Evolutionary conservation across 345 rosid genomes (phyloP).

Genomic region (Pistacia vera): DNA sequence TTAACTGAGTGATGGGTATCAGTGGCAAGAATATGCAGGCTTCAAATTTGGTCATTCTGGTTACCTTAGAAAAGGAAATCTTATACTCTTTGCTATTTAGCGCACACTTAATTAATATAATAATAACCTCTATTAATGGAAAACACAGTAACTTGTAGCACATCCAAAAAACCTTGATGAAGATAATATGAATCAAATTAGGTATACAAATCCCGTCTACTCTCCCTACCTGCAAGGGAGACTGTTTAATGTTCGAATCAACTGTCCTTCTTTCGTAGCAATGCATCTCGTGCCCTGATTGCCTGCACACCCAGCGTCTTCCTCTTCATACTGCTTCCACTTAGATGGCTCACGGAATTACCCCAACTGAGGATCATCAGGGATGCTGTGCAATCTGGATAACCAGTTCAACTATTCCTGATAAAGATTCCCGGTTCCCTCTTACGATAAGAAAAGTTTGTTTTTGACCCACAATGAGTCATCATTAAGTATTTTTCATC

Average conservation of each 20-base stretch:
- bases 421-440: constrained; percentile 47
- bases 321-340: constrained; percentile 41
- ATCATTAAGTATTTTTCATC: constrained; percentile 9
- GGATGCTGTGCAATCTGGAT: constrained; percentile 49
- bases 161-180: not conserved
- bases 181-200: not conserved
- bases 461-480: constrained; percentile 20
- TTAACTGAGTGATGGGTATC: not conserved
- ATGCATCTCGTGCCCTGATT: constrained; percentile 47
- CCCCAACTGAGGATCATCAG: constrained; percentile 47
- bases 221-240: constrained; percentile 34
- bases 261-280: constrained; percentile 36
- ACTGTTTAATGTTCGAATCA: constrained; percentile 14
- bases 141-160: not conserved
- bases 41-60: not conserved
- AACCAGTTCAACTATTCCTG: constrained; percentile 69
- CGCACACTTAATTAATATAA: not conserved
- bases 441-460: constrained; percentile 27
- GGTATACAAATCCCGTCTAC: constrained; percentile 6
- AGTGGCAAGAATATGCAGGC: not conserved
- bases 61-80: not conserved
- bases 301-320: constrained; percentile 48
- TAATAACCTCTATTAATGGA: not conserved
- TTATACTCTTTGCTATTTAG: not conserved
- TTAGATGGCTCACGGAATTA: constrained; percentile 40